Percentiles rank a stretch among this genome's conserved stretches.
phyloP scores from a whole-genome alignment of 495 filamentous ascomycete genomes.

The Glutinoglossum americanum region DNA sequence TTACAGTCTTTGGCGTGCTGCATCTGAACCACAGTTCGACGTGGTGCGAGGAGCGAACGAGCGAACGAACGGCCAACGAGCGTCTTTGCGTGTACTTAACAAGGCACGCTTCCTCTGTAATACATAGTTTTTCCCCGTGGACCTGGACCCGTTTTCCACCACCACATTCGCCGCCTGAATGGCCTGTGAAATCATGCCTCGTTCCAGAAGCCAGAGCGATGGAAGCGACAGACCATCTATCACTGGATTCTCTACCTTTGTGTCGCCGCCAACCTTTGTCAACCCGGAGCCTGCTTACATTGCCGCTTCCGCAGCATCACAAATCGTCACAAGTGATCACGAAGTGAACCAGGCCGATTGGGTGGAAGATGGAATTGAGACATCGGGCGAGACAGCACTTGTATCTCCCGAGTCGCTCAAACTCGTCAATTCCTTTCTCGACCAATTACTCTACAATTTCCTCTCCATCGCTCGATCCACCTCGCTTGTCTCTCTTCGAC shows the following conservation, averaged over 20 bases:
- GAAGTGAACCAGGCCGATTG: constrained; percentile 43
- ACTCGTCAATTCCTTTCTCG: constrained; percentile 80
- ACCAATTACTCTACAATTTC: constrained; percentile 79
- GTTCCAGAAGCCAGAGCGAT: constrained; percentile 11
- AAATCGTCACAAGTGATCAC: constrained; percentile 78
- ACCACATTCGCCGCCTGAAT: neutral
- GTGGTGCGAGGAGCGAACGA: neutral
- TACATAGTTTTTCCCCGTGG: neutral
- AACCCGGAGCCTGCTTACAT: constrained; percentile 75
- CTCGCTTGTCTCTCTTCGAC: constrained; percentile 52
- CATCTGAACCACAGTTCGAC: neutral
- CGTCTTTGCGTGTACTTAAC: neutral
- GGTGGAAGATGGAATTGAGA: constrained; percentile 41
- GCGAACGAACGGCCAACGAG: neutral
- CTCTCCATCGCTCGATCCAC: constrained; percentile 63
- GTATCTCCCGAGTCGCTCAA: constrained; percentile 56
- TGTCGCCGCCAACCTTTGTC: constrained; percentile 41
- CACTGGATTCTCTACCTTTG: constrained; percentile 22
- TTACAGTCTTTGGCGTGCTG: neutral
- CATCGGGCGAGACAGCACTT: constrained; percentile 41
- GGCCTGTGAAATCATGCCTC: neutral
- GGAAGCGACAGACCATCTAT: constrained; percentile 15
- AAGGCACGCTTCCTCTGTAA: neutral
- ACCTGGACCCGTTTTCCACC: neutral
- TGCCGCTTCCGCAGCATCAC: constrained; percentile 67